Evolutionary conservation across 139 green algal species (phyloP), one percentile per base, ranked within the genome.

Genomic region (Asterochloris erici): DNA sequence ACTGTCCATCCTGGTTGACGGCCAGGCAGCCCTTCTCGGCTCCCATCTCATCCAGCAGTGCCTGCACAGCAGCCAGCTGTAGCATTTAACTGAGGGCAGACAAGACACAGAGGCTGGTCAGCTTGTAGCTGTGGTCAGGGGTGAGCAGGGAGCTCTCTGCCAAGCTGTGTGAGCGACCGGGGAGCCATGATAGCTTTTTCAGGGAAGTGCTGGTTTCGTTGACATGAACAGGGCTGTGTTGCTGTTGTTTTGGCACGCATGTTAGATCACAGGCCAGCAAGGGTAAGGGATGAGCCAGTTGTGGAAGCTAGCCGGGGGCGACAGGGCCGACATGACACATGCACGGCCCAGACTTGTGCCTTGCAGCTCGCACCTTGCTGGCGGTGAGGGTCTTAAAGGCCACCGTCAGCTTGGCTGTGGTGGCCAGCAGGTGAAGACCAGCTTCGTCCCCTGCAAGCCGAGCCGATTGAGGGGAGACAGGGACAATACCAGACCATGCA

Each of bases 11-110:
- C 9, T 17, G 26, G 54, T 82, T 85, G 12, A 90, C 60, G 1
- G 86, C 68, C 26, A 81, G 79, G 79, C 83, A 87, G 23, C 84
- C 82, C 0, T 62, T 21, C 6, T 27, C 28, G 11, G 74, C 86
- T 16, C 89, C 90, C 26, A 87, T 83, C 26, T 90, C 88, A 38
- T 95, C 90, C 78, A 94, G 71, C 21, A 93, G 61, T 0, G 83
- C 82, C 83, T 91, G 86, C 28, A 77, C 75, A 15, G 60, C 64
- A 27, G 23, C n/a, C 23, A 0, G 12, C 14, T 21, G 24, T 28
- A 73, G 28, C 0, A 9, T 12, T 2, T 9, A 24, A 29, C 14
- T 9, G 12, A 68, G n/a, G 29, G 13, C 6, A 64, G 68, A 64
- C 28, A 79, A 27, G 74, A 10, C 16, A 21, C 74, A 19, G 28